phyloP scores from a whole-genome alignment of 768 basidiomycete genomes.

The Trametes sanguinea region DNA sequence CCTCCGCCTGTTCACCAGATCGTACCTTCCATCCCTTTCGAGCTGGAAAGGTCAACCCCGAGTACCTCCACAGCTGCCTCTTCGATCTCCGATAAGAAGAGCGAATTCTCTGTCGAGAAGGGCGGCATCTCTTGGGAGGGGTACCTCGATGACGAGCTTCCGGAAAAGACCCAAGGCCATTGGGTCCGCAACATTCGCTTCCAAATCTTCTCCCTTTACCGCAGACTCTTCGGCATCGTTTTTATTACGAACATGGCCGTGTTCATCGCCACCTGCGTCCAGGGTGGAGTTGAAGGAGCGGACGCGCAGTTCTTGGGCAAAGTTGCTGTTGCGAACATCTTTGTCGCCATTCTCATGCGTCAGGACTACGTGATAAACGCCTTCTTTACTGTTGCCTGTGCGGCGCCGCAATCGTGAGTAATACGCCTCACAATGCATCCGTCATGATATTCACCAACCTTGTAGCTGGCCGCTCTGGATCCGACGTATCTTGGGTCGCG shows the following conservation, averaged over 20 bases:
- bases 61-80: conserved; percentile 18
- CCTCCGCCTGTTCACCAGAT: neutral
- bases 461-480: conserved; percentile 53
- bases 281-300: conserved; percentile 34
- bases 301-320: conserved; percentile 34
- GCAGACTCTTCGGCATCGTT: conserved; percentile 52
- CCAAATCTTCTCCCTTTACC: conserved; percentile 52
- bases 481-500: conserved; percentile 51
- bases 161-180: conserved; percentile 49
- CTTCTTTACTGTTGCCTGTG: conserved; percentile 51
- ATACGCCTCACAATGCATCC: neutral
- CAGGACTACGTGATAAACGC: conserved; percentile 56
- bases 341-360: conserved; percentile 41
- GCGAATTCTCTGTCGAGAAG: conserved; percentile 25
- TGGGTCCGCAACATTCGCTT: conserved; percentile 50
- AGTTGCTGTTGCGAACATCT: conserved; percentile 45
- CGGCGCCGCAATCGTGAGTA: conserved; percentile 49
- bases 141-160: conserved; percentile 49
- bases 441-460: neutral
- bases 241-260: conserved; percentile 50
- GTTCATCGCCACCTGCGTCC: conserved; percentile 43
- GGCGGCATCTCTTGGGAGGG: conserved; percentile 43
- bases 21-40: neutral
- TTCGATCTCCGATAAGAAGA: conserved; percentile 19
- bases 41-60: neutral